Evolutionary conservation across 306 rosid genomes (phyloP).

Genomic region (Cicer yamashitae): DNA sequence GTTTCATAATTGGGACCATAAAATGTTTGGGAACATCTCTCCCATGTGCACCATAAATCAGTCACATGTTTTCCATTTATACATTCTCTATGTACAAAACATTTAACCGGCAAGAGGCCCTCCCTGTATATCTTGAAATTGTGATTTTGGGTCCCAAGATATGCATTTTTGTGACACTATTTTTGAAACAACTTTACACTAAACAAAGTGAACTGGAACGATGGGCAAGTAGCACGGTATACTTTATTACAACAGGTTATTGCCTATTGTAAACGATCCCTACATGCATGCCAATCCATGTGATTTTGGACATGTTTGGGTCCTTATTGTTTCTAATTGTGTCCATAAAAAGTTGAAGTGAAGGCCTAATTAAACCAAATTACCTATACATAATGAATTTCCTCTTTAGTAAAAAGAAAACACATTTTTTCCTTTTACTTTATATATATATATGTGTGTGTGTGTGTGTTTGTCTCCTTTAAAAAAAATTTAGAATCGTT

Average conservation of each 20-base stretch:
- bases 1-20: constrained; percentile 33
- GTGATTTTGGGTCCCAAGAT: constrained; percentile 45
- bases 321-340: constrained; percentile 36
- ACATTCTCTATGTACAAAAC: constrained; percentile 31
- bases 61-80: constrained; percentile 37
- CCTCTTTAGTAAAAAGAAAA: background rate
- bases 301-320: constrained; percentile 44
- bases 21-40: constrained; percentile 8
- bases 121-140: constrained; percentile 23
- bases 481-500: no score
- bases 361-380: background rate
- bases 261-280: constrained; percentile 46
- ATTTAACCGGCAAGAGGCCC: constrained; percentile 26
- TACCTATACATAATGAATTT: constrained; percentile 12
- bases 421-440: no score
- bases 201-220: constrained; percentile 33
- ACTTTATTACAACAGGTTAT: constrained; percentile 38
- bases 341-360: constrained; percentile 17
- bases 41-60: constrained; percentile 42
- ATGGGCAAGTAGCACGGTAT: constrained; percentile 31
- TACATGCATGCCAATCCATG: constrained; percentile 52
- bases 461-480: no score
- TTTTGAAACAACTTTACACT: constrained; percentile 46
- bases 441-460: no score
- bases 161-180: constrained; percentile 20